Evolutionary conservation across 495 filamentous ascomycete species (phyloP), one percentile per base, ranked within the genome.

Genomic region (Wilcoxina mikolae): DNA sequence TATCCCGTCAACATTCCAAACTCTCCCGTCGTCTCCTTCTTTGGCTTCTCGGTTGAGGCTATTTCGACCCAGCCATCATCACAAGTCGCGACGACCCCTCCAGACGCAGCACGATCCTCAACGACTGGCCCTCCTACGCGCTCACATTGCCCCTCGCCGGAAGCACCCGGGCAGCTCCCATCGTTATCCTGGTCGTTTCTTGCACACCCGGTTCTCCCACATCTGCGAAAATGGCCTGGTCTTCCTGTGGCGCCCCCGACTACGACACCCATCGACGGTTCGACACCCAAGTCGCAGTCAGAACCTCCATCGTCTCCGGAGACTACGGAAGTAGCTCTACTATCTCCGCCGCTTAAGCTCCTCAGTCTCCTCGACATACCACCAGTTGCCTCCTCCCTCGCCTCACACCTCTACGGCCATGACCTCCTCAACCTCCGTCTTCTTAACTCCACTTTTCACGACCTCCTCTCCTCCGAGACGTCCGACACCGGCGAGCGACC

Each of bases 251-350:
- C 31, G 7, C 7, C 31, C 31, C 7, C 31, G 31, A 7, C 31
- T 70, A 61, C 60, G 60, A 25, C 31, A 57, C n/a, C 31, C 7
- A 15, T 7, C 7, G 31, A 15, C 7, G 31, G 15, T 35, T 15
- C 31, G 7, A 7, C 31, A 35, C 31, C 31, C 31, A 15, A 7
- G 7, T 35, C 31, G 31, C 31, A 7, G 7, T 35, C 31, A 15
- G 7, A 7, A 46, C 43, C 43, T 18, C 43, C 43, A 18, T 11
- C 20, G 12, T 5, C 35, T 39, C 35, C 35, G 35, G 35, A 1
- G 20, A 15, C 4, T 12, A 3, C 35, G 20, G 35, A 39, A 39
- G 15, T 18, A 39, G 35, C 4, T 18, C 43, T 20, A 20, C 11
- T 20, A 24, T 24, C 43, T 24, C 43, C n/a, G 43, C 23, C 23